These are phyloP conservation scores for Theobroma cacao DNA, from an alignment of 345 rosid genomes.

Conservation along the genomic window DNA sequence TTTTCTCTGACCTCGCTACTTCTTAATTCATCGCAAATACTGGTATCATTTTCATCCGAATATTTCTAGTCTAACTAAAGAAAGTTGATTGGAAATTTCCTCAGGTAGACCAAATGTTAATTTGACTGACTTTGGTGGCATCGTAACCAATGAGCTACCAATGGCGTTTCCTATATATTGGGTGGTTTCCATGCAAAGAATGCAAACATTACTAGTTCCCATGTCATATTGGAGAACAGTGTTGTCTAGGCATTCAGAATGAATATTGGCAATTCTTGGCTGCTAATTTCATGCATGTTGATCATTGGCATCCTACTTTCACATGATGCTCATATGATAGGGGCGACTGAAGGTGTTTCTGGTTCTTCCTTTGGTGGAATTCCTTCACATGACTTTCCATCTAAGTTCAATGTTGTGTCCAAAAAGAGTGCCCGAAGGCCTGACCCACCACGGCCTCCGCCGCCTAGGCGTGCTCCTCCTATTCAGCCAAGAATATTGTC, in stretches of 20 bases:
- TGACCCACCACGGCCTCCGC: background rate
- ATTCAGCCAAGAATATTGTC: background rate
- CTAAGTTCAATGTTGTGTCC: background rate
- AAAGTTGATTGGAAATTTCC: background rate
- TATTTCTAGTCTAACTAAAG: background rate
- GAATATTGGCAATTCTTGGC: background rate
- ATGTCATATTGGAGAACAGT: background rate
- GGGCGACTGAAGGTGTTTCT: background rate
- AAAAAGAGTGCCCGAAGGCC: background rate
- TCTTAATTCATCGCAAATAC: too few relatives aligned
- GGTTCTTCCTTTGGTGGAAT: background rate
- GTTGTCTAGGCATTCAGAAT: background rate
- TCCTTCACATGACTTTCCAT: background rate
- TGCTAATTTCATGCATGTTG: background rate
- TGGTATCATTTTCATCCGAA: background rate
- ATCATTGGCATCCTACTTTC: background rate
- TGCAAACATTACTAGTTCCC: background rate
- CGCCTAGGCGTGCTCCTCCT: background rate
- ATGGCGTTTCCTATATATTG: background rate
- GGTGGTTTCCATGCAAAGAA: background rate
- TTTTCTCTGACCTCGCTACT: too few relatives aligned
- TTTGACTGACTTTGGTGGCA: background rate
- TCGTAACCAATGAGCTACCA: background rate
- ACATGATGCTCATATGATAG: background rate
- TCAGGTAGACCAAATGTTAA: background rate